phyloP scores from a whole-genome alignment of 257 asterid genomes.

The Osmanthus fragrans region DNA sequence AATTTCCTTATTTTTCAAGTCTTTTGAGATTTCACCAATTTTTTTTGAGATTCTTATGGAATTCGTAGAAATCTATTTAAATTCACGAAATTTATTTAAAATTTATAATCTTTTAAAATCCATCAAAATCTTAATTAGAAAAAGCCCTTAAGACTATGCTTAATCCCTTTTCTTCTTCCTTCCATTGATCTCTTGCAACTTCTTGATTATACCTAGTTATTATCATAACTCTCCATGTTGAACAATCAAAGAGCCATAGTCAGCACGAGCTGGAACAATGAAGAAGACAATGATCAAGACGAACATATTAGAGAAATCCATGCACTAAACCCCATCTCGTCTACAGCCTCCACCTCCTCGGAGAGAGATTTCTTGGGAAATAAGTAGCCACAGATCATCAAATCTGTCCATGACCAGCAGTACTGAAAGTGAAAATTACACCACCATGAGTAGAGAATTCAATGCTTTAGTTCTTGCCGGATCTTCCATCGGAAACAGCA shows the following conservation, averaged over 20 bases:
- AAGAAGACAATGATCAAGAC: background rate
- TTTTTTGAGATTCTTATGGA: too few species aligned
- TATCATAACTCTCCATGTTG: background rate
- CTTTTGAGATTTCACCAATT: too few species aligned
- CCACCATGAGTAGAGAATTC: conserved; percentile 25
- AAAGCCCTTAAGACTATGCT: background rate
- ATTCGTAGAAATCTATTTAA: too few species aligned
- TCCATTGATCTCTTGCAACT: background rate
- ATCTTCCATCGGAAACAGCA: conserved; percentile 27
- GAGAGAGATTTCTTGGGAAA: conserved; percentile 43
- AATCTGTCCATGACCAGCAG: conserved; percentile 2
- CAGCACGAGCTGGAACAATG: background rate
- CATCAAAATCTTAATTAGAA: too few species aligned
- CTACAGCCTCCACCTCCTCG: conserved; percentile 29
- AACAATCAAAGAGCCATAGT: conserved; percentile 52
- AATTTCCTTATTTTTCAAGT: too few species aligned
- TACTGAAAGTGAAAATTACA: conserved; percentile 17
- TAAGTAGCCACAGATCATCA: conserved; percentile 26
- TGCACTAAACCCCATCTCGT: conserved; percentile 21
- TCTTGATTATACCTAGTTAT: background rate
- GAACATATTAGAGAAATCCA: conserved; percentile 24
- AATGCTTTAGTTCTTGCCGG: conserved; percentile 30
- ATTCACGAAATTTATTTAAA: too few species aligned
- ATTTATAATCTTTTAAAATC: too few species aligned
- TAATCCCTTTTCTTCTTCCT: background rate